These are phyloP conservation scores for Pseudozyma thailandica DNA, from an alignment of 1,284 basidiomycete genomes.

Conservation along the genomic window DNA sequence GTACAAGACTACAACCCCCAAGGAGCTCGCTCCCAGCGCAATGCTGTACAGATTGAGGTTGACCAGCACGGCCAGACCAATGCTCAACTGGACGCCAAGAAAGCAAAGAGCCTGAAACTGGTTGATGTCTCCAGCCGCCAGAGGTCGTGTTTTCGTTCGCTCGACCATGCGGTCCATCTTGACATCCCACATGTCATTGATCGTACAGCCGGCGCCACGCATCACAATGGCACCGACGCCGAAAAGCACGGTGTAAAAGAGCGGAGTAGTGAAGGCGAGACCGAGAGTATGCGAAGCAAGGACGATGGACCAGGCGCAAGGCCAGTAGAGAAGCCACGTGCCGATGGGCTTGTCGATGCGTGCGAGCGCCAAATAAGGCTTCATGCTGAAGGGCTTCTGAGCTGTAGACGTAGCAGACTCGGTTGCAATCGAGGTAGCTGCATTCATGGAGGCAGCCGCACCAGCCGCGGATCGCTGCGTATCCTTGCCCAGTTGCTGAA, in stretches of 20 bases:
- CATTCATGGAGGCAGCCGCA: neutral
- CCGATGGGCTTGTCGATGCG: conserved; percentile 96
- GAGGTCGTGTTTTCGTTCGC: conserved; percentile 76
- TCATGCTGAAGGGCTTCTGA: conserved; percentile 41
- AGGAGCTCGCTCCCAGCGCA: conserved; percentile 85
- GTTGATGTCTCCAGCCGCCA: conserved; percentile 85
- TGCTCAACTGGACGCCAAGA: conserved; percentile 82
- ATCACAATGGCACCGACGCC: conserved; percentile 91
- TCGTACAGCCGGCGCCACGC: conserved; percentile 97
- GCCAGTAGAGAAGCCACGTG: conserved; percentile 88
- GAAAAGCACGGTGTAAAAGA: conserved; percentile 76
- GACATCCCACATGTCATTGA: conserved; percentile 99
- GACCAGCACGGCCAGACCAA: conserved; percentile 86
- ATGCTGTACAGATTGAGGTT: conserved; percentile 97
- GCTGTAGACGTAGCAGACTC: neutral
- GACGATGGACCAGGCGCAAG: conserved; percentile 73
- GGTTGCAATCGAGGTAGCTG: neutral
- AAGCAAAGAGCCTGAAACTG: conserved; percentile 82
- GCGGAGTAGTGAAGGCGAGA: conserved; percentile 42
- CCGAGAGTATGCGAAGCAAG: conserved; percentile 59
- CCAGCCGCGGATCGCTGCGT: neutral
- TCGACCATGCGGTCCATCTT: conserved; percentile 87
- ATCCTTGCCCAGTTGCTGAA: neutral
- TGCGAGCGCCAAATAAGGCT: conserved; percentile 85
- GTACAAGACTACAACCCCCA: conserved; percentile 87